Conservation (phyloP, 257 asterid genomes). For the Eustoma russellianum region DNA sequence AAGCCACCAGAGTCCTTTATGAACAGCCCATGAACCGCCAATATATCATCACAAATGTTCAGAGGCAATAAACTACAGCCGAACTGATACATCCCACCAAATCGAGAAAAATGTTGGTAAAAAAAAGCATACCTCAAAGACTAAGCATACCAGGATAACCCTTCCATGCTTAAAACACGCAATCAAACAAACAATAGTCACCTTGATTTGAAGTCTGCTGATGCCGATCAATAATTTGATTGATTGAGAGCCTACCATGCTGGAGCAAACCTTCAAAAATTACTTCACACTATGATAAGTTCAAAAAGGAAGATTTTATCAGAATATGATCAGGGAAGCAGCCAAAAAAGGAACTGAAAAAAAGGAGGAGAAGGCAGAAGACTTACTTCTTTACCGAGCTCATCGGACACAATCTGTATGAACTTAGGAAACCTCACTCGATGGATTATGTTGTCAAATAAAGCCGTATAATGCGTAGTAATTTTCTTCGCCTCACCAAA, state of each 20-base stretch:
- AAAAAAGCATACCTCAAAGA: not conserved
- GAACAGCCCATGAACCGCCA: too few species aligned
- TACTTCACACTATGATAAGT: constrained; percentile 43
- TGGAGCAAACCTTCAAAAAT: constrained; percentile 68
- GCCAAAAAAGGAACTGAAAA: not conserved
- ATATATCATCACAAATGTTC: too few species aligned
- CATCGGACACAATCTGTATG: constrained; percentile 55
- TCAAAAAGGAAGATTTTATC: not conserved
- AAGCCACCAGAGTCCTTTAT: too few species aligned
- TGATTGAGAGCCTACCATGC: constrained; percentile 80
- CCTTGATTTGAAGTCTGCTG: constrained; percentile 40
- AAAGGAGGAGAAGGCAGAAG: not conserved
- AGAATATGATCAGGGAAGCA: too few species aligned
- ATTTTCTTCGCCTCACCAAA: constrained; percentile 41
- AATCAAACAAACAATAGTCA: constrained; percentile 8
- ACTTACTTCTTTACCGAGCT: constrained; percentile 64
- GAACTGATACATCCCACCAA: too few species aligned
- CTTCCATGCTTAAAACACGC: not conserved
- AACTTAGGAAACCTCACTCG: constrained; percentile 68
- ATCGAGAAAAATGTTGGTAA: too few species aligned
- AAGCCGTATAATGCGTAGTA: constrained; percentile 52
- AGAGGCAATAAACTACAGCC: too few species aligned
- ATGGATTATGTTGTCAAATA: constrained; percentile 64
- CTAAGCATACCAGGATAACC: not conserved
- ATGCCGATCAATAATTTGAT: constrained; percentile 55